Base-by-base conservation (phyloP, 306 rosid species). In the Malus orientalis region DNA sequence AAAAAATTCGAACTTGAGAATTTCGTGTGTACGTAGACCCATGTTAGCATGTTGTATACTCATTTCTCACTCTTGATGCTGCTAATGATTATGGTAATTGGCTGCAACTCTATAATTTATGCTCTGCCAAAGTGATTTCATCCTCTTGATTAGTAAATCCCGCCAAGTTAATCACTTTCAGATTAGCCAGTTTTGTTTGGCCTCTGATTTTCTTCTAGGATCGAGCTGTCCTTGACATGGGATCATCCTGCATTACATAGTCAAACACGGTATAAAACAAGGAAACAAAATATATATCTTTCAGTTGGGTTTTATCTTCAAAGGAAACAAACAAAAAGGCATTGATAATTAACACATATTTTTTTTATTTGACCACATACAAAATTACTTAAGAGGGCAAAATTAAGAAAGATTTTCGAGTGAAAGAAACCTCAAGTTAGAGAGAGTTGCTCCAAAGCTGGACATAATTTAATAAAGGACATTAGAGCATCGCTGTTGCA, bases 381-480 rank as follows among this genome's bases (percentile, higher is more conserved):
- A 49, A 49, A 49, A 49, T 4, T 49, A 49, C 7, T 49, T 4
- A 33, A 33, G 38, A 2, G 61, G 11, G n/a, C n/a, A 5, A 55
- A 55, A 27, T 27, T 27, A 27, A 55, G 61, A 55, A 1, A 8
- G 61, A 61, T 36, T 33, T 25, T 62, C 7, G 42, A 11, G 57
- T 9, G 20, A 32, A 74, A 63, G 82, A 40, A 76, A 78, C 84
- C 0, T 74, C 89, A 93, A 1, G 85, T 84, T 25, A 91, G 75
- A 80, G 67, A 82, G 64, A 93, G 90, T 73, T 70, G 76, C 78
- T 89, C 89, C 62, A 93, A 80, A 62, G 85, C 80, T 38, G 98
- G 95, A 54, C 97, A 93, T 45, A 88, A 73, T 66, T 70, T 85
- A 69, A 91, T 68, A 74, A 93, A 88, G 76, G 81, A 82, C 66